Conservation (phyloP, 257 asterid species). For the Prunella vulgaris region DNA sequence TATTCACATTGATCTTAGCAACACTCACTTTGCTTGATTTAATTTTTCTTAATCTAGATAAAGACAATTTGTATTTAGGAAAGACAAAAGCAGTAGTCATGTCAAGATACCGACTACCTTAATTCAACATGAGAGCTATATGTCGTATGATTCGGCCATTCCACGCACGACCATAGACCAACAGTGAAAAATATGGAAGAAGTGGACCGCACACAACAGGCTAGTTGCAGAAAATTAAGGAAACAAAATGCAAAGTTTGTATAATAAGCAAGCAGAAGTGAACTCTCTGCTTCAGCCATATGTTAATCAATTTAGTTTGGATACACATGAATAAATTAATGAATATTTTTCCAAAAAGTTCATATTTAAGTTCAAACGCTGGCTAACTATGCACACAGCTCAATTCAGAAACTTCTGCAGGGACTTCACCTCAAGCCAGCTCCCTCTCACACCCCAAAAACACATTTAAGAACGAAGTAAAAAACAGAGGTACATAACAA, state of each 20-base stretch:
- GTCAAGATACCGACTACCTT: background rate
- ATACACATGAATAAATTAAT: background rate
- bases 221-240: slow-evolving; percentile 1
- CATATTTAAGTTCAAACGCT: background rate
- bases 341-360: background rate
- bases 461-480: too few relatives aligned
- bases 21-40: background rate
- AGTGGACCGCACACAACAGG: background rate
- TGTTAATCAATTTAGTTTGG: background rate
- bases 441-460: too few relatives aligned
- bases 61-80: background rate
- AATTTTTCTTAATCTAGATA: background rate
- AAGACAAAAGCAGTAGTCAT: background rate
- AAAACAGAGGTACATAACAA: background rate
- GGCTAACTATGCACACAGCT: background rate
- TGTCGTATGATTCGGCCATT: background rate
- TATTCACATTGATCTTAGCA: background rate
- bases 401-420: background rate
- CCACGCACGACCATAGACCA: background rate
- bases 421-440: too few relatives aligned
- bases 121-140: background rate
- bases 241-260: background rate
- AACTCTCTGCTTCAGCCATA: background rate
- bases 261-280: background rate
- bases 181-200: background rate